Evolutionary conservation across 768 basidiomycete genomes (phyloP).

Genomic region (Serendipita sp.): DNA sequence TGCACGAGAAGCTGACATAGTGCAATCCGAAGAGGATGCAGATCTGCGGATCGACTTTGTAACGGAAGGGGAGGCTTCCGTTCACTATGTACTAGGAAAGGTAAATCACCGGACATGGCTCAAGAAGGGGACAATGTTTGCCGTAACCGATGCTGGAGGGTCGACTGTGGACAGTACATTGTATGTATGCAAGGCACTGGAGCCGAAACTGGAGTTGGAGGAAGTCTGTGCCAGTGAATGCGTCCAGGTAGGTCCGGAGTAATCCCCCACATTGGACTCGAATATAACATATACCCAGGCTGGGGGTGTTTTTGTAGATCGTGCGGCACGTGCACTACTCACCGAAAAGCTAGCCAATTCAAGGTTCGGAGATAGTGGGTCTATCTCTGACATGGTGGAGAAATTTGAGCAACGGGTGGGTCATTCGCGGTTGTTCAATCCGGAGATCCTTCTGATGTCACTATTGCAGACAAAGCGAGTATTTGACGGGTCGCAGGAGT

Average conservation of each 20-base stretch:
- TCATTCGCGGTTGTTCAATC: neutral
- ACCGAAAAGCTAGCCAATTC: slow-evolving; percentile 27
- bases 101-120: neutral
- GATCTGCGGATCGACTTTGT: neutral
- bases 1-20: neutral
- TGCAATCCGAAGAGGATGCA: neutral
- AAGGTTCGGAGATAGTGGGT: slow-evolving; percentile 22
- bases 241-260: neutral
- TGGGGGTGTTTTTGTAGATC: neutral
- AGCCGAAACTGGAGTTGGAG: neutral
- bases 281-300: neutral
- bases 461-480: neutral
- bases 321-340: neutral
- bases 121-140: neutral
- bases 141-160: neutral
- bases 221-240: neutral
- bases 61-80: neutral
- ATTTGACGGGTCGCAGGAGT: neutral
- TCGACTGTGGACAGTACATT: neutral
- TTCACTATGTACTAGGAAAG: neutral
- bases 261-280: neutral
- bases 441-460: no score
- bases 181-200: neutral
- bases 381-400: slow-evolving; percentile 25
- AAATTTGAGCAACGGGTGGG: slow-evolving; percentile 26